These are phyloP conservation scores for Talaromyces sp. DNA, from an alignment of 2,329 filamentous ascomycete genomes.

Conservation along the genomic window DNA sequence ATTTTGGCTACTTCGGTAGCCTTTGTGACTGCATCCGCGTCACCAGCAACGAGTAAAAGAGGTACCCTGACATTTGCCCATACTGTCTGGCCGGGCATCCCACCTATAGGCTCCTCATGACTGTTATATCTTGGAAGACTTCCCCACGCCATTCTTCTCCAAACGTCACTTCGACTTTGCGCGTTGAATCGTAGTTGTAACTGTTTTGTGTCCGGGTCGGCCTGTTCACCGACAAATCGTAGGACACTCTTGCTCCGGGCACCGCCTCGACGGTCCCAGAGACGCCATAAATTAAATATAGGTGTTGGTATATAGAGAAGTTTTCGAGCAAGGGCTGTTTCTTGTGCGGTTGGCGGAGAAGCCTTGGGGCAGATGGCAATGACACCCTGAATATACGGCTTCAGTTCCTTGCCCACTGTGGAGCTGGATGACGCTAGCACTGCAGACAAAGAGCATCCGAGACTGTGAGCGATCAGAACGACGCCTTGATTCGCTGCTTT, in stretches of 20 bases:
- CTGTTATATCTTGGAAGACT: slow-evolving; percentile 57
- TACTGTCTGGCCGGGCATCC: slow-evolving; percentile 62
- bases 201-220: slow-evolving; percentile 37
- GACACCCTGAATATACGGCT: slow-evolving; percentile 65
- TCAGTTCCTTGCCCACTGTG: slow-evolving; percentile 49
- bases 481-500: slow-evolving; percentile 62
- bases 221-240: slow-evolving; percentile 57
- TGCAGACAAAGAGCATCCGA: slow-evolving; percentile 76
- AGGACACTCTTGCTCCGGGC: slow-evolving; percentile 69
- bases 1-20: slow-evolving; percentile 67
- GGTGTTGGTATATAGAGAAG: slow-evolving; percentile 61
- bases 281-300: slow-evolving; percentile 70
- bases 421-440: slow-evolving; percentile 61
- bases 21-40: slow-evolving; percentile 71
- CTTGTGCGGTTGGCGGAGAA: slow-evolving; percentile 53
- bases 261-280: slow-evolving; percentile 75
- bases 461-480: slow-evolving; percentile 79
- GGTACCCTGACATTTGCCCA: slow-evolving; percentile 72
- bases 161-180: slow-evolving; percentile 77
- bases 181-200: slow-evolving; percentile 56
- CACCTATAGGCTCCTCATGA: slow-evolving; percentile 50
- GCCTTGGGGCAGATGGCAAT: slow-evolving; percentile 77
- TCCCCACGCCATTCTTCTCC: slow-evolving; percentile 74
- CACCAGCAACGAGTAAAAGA: slow-evolving; percentile 71
- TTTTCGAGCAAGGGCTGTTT: slow-evolving; percentile 49